Evolutionary conservation across 2,329 filamentous ascomycete genomes (phyloP).

Genomic region (Trichoderma sp.): DNA sequence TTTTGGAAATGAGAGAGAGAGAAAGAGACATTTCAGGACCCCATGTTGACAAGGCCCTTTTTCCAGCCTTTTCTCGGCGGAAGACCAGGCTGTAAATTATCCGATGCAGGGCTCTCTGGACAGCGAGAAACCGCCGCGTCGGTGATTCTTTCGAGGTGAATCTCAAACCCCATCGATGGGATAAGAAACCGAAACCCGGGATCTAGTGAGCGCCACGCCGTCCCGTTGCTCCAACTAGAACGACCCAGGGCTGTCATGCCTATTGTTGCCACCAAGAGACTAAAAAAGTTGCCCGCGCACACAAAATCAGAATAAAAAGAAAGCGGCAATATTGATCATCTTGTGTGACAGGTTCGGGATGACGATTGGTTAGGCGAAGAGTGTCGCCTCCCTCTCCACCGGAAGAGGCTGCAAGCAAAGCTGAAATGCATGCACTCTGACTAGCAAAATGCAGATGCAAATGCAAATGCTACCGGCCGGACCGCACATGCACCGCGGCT

Average conservation of each 20-base stretch:
- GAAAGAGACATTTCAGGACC: not conserved
- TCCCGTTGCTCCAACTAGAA: not conserved
- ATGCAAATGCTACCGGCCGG: not conserved
- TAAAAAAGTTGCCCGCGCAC: not conserved
- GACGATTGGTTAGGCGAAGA: not conserved
- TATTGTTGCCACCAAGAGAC: not conserved
- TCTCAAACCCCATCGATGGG: not conserved
- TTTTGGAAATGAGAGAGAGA: not conserved
- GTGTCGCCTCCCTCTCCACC: not conserved
- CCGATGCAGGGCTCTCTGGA: not conserved
- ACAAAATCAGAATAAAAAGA: not conserved
- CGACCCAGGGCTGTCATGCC: not conserved
- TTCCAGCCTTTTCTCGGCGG: not conserved
- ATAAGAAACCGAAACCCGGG: not conserved
- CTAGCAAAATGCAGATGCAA: not conserved
- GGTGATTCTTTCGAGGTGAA: not conserved
- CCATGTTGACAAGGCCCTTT: not conserved
- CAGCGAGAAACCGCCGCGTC: not conserved
- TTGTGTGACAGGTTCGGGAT: not conserved
- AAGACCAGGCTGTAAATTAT: not conserved
- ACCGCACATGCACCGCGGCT: not conserved
- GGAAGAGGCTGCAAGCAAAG: not conserved
- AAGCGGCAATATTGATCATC: not conserved
- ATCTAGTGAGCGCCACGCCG: constrained; percentile 18
- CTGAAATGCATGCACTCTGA: not conserved